These are phyloP conservation scores for Stephanodiscus minutulus DNA, from an alignment of 108 stramenopile species.

Conservation along the genomic window DNA sequence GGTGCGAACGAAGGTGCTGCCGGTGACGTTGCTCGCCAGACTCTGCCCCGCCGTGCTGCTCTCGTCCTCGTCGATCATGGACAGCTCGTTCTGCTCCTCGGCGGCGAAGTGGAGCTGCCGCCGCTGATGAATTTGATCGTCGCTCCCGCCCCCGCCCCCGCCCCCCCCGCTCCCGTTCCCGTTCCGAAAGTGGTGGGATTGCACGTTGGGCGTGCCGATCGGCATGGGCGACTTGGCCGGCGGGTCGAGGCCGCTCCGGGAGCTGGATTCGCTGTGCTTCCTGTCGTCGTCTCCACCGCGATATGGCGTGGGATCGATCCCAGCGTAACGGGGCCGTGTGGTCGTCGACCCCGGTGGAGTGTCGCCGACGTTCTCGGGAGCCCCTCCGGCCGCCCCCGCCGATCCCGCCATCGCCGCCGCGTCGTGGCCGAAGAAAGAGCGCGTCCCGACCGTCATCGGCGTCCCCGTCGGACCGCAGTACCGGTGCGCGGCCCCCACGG, in stretches of 20 bases:
- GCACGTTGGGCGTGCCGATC: not conserved
- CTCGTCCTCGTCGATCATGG: constrained; percentile 38
- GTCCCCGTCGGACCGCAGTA: no score
- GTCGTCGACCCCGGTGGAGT: not conserved
- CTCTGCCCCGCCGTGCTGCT: not conserved
- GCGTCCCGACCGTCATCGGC: no score
- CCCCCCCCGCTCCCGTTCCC: constrained; percentile 3
- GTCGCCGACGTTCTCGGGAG: not conserved
- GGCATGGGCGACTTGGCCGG: constrained; percentile 38
- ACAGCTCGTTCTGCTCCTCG: constrained; percentile 20
- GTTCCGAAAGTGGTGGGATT: not conserved
- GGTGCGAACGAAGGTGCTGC: constrained; percentile 13
- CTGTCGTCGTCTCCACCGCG: constrained; percentile 8
- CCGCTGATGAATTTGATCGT: not conserved
- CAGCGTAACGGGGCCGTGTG: not conserved
- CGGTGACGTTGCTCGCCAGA: constrained; percentile 13
- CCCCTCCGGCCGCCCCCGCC: not conserved
- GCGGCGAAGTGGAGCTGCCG: constrained; percentile 5
- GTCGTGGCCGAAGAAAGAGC: not conserved
- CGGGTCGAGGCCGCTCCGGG: constrained; percentile 33
- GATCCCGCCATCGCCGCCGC: not conserved
- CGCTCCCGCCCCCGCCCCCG: not conserved
- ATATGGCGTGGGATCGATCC: constrained; percentile 42
- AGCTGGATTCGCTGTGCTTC: constrained; percentile 6
- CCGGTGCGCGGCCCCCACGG: no score